A percentile compares a stretch with the other conserved stretches of the same genome.
Conservation (phyloP, 2,329 filamentous ascomycete genomes). For the Arachnopeziza araneosa region DNA sequence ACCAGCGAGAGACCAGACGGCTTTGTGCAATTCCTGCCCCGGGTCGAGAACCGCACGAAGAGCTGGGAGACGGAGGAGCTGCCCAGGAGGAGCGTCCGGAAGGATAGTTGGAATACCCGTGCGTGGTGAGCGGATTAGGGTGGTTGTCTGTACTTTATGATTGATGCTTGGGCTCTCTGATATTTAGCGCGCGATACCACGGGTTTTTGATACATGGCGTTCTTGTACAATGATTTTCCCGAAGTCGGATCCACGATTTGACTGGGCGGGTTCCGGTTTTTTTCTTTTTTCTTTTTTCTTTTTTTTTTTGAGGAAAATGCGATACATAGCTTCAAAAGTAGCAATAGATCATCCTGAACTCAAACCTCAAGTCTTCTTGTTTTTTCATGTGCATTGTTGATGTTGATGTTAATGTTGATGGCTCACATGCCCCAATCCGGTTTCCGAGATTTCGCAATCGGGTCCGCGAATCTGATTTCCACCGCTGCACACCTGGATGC, state of each 20-base stretch:
- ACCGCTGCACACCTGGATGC: no score
- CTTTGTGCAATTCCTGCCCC: conserved; percentile 2
- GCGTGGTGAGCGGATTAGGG: neutral
- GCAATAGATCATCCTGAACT: neutral
- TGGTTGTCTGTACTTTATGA: neutral
- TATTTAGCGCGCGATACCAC: neutral
- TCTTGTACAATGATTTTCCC: neutral
- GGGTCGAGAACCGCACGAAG: neutral
- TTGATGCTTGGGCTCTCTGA: neutral
- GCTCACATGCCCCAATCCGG: neutral
- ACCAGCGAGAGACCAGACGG: conserved; percentile 12
- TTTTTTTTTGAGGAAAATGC: neutral
- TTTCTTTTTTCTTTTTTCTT: no score
- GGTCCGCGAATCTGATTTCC: no score
- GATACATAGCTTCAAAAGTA: neutral
- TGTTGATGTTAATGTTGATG: neutral
- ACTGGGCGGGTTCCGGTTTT: neutral
- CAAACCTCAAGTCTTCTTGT: neutral
- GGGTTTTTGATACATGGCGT: neutral
- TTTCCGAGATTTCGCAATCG: no score
- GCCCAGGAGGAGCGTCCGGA: no score
- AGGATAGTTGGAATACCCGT: neutral
- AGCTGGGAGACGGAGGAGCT: neutral
- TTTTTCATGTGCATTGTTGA: no score
- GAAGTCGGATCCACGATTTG: neutral